A percentile compares a stretch with the other conserved stretches of the same genome.
Evolutionary conservation across 352 stramenopile genomes (phyloP).

Genomic region (Blastocystis sp.): DNA sequence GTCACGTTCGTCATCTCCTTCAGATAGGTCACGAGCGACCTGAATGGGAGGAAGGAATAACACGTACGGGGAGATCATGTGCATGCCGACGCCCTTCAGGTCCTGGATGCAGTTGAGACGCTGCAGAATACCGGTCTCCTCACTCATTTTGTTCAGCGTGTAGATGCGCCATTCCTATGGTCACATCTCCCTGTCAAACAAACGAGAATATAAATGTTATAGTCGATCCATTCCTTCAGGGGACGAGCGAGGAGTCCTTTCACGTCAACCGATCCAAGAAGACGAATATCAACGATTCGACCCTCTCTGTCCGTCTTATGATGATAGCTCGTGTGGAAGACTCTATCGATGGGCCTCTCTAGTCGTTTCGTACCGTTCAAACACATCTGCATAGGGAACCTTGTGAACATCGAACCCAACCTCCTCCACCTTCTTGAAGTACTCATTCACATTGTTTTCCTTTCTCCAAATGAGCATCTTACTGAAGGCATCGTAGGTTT

Average conservation of each 20-base stretch:
- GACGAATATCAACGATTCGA: constrained; percentile 34
- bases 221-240: constrained; percentile 33
- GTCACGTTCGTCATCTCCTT: constrained; percentile 48
- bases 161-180: constrained; percentile 51
- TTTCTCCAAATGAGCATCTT: constrained; percentile 57
- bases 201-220: constrained; percentile 53
- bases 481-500: not conserved
- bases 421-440: constrained; percentile 53
- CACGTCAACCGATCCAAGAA: constrained; percentile 22
- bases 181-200: not conserved
- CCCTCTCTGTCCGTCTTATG: constrained; percentile 43
- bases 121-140: constrained; percentile 1
- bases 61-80: constrained; percentile 18
- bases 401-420: constrained; percentile 44
- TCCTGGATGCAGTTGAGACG: constrained; percentile 40
- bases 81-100: constrained; percentile 42
- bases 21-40: constrained; percentile 36
- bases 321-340: constrained; percentile 45
- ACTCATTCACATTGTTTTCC: constrained; percentile 46
- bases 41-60: not conserved
- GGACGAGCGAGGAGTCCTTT: constrained; percentile 31
- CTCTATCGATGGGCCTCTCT: not conserved
- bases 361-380: not conserved
- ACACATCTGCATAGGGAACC: constrained; percentile 48
- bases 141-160: constrained; percentile 43